A percentile compares a stretch with the other conserved stretches of the same genome.
Conservation (phyloP, 2,329 filamentous ascomycete genomes). For the Sphaerulina musiva region DNA sequence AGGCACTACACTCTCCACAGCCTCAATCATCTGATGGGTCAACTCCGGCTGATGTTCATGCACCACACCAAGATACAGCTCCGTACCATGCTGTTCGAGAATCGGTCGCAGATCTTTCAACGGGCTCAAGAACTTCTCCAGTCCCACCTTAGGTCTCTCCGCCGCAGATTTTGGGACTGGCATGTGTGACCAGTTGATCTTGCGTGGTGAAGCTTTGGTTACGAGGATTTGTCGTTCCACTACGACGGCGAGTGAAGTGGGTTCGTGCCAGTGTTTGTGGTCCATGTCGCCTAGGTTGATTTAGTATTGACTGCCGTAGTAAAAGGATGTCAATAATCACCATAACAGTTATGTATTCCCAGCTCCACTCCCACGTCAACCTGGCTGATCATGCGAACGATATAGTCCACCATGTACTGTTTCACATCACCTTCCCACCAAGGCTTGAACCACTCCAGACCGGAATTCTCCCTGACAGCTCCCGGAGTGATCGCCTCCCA, state of each 20-base stretch:
- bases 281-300: constrained; percentile 32
- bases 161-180: constrained; percentile 39
- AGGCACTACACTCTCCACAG: constrained; percentile 30
- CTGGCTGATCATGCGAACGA: constrained; percentile 29
- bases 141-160: constrained; percentile 16
- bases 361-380: constrained; percentile 37
- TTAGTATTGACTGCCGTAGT: too few species aligned
- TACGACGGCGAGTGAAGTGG: constrained; percentile 31
- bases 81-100: constrained; percentile 31
- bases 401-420: constrained; percentile 33
- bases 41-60: constrained; percentile 38
- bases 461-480: constrained; percentile 14
- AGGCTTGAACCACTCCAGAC: constrained; percentile 25
- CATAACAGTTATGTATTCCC: constrained; percentile 46
- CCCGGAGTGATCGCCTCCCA: constrained; percentile 26
- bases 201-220: constrained; percentile 24
- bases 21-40: constrained; percentile 35
- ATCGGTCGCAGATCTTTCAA: constrained; percentile 29
- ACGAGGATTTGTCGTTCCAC: constrained; percentile 37
- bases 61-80: constrained; percentile 40
- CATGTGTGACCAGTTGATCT: constrained; percentile 41
- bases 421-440: constrained; percentile 33
- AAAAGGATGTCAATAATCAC: constrained; percentile 13
- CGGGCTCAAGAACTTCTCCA: constrained; percentile 36
- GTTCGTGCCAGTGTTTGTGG: constrained; percentile 43